A percentile compares a stretch with the other conserved stretches of the same genome.
Conservation (phyloP, 2,329 filamentous ascomycete species). For the Stachybotrys elegans region DNA sequence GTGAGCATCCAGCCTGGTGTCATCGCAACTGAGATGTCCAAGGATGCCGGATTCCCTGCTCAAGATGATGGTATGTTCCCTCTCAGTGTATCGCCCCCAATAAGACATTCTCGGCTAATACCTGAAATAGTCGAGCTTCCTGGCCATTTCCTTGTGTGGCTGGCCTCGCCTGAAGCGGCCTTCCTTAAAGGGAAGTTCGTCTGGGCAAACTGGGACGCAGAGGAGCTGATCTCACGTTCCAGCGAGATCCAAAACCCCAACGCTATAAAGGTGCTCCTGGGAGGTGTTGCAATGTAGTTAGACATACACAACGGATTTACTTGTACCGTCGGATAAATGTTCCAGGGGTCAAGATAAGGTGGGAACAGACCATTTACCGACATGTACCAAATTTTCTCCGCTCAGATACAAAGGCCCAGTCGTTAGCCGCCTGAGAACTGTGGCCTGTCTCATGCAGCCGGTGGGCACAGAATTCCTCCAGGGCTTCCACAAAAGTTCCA, state of each 20-base stretch:
- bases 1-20: constrained; percentile 35
- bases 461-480: no score
- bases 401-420: no score
- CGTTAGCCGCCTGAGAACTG: no score
- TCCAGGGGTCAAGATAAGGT: no score
- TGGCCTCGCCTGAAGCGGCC: constrained; percentile 20
- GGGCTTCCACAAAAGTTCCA: no score
- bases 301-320: constrained; percentile 4
- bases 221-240: constrained; percentile 27
- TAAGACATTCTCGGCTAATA: background rate
- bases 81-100: background rate
- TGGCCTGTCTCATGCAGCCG: no score
- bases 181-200: constrained; percentile 27
- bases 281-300: background rate
- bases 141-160: constrained; percentile 12
- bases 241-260: constrained; percentile 27
- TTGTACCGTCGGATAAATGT: no score
- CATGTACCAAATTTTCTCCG: no score
- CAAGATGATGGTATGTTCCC: background rate
- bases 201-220: constrained; percentile 28
- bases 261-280: constrained; percentile 14
- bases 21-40: constrained; percentile 28
- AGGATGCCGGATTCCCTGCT: no score
- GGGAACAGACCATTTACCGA: no score
- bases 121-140: background rate